Evolutionary conservation across 2,329 filamentous ascomycete genomes (phyloP).

Genomic region (Beauveria sp.): DNA sequence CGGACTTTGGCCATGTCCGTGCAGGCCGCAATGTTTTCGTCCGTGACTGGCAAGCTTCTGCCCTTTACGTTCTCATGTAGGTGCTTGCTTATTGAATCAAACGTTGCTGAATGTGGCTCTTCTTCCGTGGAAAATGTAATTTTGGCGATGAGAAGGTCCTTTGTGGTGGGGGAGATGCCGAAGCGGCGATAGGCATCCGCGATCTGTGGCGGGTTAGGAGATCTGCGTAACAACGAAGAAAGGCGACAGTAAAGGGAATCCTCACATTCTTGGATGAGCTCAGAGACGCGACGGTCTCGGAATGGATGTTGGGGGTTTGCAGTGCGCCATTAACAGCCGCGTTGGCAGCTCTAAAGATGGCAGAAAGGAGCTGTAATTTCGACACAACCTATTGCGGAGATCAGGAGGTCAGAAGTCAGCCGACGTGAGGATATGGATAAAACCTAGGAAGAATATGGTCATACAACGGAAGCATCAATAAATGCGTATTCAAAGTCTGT

Average conservation of each 20-base stretch:
- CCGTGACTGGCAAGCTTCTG: conserved; percentile 47
- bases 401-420: not conserved
- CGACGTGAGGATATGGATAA: not conserved
- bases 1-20: conserved; percentile 63
- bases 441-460: not conserved
- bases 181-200: conserved; percentile 85
- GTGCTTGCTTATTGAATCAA: conserved; percentile 49
- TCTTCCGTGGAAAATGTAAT: conserved; percentile 47
- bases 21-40: conserved; percentile 50
- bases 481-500: conserved; percentile 86
- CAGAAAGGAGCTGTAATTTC: conserved; percentile 63
- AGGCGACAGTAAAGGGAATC: not conserved
- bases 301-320: conserved; percentile 80
- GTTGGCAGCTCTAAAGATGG: conserved; percentile 69
- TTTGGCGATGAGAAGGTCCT: conserved; percentile 72
- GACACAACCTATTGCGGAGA: conserved; percentile 50
- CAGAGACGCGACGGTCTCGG: conserved; percentile 75
- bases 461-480: conserved; percentile 73
- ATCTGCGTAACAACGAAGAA: not conserved
- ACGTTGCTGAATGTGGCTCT: conserved; percentile 32
- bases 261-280: conserved; percentile 74
- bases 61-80: conserved; percentile 57
- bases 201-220: conserved; percentile 50
- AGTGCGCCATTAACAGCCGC: conserved; percentile 52
- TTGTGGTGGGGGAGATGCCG: conserved; percentile 66